These are phyloP conservation scores for Aspergillus awamori DNA, from an alignment of 2,329 filamentous ascomycete species.

Conservation along the genomic window DNA sequence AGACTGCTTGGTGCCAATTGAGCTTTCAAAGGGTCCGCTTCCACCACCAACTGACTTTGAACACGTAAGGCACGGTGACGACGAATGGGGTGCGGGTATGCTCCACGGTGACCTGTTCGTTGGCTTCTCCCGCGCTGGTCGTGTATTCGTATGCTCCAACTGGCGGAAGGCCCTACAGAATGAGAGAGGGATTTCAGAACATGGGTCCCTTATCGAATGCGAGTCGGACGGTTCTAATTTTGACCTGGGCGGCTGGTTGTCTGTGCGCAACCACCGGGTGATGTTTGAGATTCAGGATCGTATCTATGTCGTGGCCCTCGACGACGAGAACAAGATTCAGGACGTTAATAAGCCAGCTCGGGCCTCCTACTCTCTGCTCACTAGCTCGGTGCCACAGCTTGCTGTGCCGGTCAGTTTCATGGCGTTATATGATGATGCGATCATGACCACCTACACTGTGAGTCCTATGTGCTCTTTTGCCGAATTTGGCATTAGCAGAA, in stretches of 20 bases:
- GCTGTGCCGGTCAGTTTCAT: conserved; percentile 52
- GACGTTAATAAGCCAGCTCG: conserved; percentile 22
- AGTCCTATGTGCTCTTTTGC: conserved; percentile 11
- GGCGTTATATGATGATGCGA: conserved; percentile 51
- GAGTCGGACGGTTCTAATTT: conserved; percentile 46
- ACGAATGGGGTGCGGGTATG: conserved; percentile 55
- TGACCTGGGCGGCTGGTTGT: conserved; percentile 52
- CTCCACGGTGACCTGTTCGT: conserved; percentile 46
- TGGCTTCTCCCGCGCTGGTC: conserved; percentile 48
- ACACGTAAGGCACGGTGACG: conserved; percentile 36
- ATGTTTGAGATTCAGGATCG: conserved; percentile 50
- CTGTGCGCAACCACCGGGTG: conserved; percentile 45
- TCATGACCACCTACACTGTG: conserved; percentile 51
- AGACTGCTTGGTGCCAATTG: conserved; percentile 33
- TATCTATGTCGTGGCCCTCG: conserved; percentile 48
- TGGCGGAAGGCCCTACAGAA: conserved; percentile 45
- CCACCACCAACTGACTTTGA: conserved; percentile 25
- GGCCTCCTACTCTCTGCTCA: conserved; percentile 38
- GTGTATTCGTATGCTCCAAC: conserved; percentile 49
- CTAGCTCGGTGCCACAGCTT: conserved; percentile 43
- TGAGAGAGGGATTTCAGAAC: conserved; percentile 26
- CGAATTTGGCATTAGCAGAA: neutral
- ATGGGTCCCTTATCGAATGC: conserved; percentile 46
- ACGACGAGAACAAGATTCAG: conserved; percentile 36
- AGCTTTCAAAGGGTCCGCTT: conserved; percentile 31